Evolutionary conservation across 768 basidiomycete species (phyloP), one percentile per base, ranked within the genome.

Genomic region (Postia placenta): DNA sequence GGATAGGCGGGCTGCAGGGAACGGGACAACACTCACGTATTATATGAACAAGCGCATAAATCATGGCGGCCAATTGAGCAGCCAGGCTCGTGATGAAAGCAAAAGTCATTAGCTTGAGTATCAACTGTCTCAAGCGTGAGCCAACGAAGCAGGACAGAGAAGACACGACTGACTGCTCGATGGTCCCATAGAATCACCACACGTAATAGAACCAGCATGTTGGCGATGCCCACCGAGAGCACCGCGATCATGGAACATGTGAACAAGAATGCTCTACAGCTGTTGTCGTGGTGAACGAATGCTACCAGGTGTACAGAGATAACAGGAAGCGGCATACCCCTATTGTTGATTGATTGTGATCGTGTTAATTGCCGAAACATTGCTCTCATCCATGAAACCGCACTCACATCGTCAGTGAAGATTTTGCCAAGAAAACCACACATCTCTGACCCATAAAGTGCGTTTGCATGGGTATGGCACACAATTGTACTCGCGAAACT

Each of bases 101-200:
- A 3, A 46, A 25, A 1, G 56, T 46, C 56, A 65, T 56, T 11
- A 64, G 48, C 33, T 53, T 51, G 11, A 64, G 27, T 11, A 64
- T 49, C 33, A 57, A 24, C 54, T 60, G 53, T 44, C 37, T 33
- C 1, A 22, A 28, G 20, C 41, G 20, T 22, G 3, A 20, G 30
- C 15, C 19, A 26, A 14, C 14, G n/a, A 11, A 20, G 14, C n/a
- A 45, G 11, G 7, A 14, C 25, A 19, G 23, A 30, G 17, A 23
- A 19, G 7, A 15, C 9, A 7, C 12, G 23, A 49, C 60, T 30
- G 43, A 65, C 61, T 23, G 57, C 60, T 2, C 64, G 57, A 39
- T 61, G 61, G n/a, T 71, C 67, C 69, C 70, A 71, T 7, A 71
- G 56, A 11, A 61, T 52, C 23, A 66, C 51, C 0, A 71, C 66